Conservation (phyloP, 768 basidiomycete species). For the Mycena amicta region DNA sequence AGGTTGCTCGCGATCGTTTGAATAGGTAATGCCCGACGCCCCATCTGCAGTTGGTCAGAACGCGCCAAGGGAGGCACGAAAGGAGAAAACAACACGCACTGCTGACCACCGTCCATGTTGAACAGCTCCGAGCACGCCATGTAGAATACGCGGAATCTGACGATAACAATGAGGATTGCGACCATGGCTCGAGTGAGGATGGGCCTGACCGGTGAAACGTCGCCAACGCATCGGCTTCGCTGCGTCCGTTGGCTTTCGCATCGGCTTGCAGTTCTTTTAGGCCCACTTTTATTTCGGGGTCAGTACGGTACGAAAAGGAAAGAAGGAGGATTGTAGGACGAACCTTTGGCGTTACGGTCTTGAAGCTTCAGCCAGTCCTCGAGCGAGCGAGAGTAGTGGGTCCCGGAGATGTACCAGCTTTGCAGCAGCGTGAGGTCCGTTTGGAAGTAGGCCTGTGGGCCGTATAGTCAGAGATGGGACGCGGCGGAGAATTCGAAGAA, state of each 20-base stretch:
- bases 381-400: constrained; percentile 62
- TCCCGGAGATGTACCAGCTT: constrained; percentile 66
- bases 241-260: constrained; percentile 47
- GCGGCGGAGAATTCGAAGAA: background rate
- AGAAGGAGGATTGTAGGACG: background rate
- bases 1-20: background rate
- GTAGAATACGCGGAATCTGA: constrained; percentile 72
- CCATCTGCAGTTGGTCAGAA: background rate
- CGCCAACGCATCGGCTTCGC: constrained; percentile 55
- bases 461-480: background rate
- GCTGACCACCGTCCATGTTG: constrained; percentile 58
- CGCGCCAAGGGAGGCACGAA: background rate
- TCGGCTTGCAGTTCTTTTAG: constrained; percentile 51
- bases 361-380: constrained; percentile 69
- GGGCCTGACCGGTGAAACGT: constrained; percentile 52
- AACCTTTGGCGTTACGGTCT: constrained; percentile 51
- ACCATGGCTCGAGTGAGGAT: background rate
- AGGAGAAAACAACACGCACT: constrained; percentile 44
- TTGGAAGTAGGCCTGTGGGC: constrained; percentile 62
- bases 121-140: constrained; percentile 74
- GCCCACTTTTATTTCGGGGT: constrained; percentile 33
- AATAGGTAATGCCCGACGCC: background rate
- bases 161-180: background rate
- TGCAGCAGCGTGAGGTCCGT: constrained; percentile 57
- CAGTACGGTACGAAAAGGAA: background rate